A percentile compares a stretch with the other conserved stretches of the same genome.
These are phyloP conservation scores for Puccinia horiana DNA, from an alignment of 1,284 basidiomycete species.

Conservation along the genomic window DNA sequence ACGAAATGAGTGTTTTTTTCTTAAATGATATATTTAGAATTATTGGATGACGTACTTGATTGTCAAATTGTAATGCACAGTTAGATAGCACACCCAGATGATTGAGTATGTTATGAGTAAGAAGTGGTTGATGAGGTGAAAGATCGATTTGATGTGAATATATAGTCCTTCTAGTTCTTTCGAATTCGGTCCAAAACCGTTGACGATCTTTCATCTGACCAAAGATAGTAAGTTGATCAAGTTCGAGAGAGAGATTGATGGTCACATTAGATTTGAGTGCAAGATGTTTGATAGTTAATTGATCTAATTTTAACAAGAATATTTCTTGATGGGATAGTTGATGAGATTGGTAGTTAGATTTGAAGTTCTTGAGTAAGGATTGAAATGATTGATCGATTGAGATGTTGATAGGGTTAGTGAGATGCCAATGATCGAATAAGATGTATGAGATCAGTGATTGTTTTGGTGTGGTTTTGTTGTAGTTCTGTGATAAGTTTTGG, in stretches of 20 bases:
- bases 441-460: neutral
- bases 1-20: too few relatives aligned
- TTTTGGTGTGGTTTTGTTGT: neutral
- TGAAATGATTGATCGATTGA: conserved; percentile 4
- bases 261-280: neutral
- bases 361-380: neutral
- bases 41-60: conserved; percentile 1
- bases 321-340: conserved; percentile 3
- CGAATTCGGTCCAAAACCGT: conserved; percentile 1
- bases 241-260: neutral
- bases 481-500: neutral
- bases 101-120: neutral
- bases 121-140: neutral
- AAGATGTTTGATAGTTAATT: neutral
- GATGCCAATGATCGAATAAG: neutral
- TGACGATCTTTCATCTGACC: neutral
- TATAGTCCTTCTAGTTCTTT: neutral
- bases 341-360: neutral
- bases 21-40: too few relatives aligned
- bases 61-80: neutral
- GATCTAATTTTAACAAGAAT: neutral
- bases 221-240: neutral
- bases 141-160: neutral
- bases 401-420: conserved; percentile 3
- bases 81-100: neutral